phyloP scores from a whole-genome alignment of 371 early-diverging fungal genomes.

The Mortierella sp. region DNA sequence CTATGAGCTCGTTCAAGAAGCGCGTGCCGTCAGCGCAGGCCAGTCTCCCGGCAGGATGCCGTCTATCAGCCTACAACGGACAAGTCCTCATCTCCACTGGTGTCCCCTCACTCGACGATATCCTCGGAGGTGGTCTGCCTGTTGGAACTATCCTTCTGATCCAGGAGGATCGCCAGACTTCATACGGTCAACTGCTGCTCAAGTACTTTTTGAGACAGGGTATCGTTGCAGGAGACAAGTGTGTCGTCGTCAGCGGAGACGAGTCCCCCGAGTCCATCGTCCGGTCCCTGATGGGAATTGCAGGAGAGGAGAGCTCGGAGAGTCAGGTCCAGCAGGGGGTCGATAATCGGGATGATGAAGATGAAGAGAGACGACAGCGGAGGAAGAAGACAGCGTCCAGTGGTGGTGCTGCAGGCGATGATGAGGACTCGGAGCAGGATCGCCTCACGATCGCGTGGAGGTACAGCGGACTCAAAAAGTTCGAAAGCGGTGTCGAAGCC shows the following conservation, averaged over 20 bases:
- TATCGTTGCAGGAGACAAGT: slow-evolving; percentile 80
- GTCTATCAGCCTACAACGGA: slow-evolving; percentile 84
- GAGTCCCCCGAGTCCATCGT: slow-evolving; percentile 70
- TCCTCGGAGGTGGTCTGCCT: slow-evolving; percentile 89
- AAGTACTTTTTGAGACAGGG: slow-evolving; percentile 92
- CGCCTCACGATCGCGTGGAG: slow-evolving; percentile 94
- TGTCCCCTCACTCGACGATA: slow-evolving; percentile 90
- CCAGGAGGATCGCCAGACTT: slow-evolving; percentile 86
- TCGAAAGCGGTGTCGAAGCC: slow-evolving; percentile 62
- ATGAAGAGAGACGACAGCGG: slow-evolving; percentile 21
- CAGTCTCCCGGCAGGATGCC: slow-evolving; percentile 81
- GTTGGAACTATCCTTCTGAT: slow-evolving; percentile 86
- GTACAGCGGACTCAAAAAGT: slow-evolving; percentile 84
- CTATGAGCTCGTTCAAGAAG: slow-evolving; percentile 79
- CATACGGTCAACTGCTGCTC: slow-evolving; percentile 84
- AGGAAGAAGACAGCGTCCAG: slow-evolving; percentile 20
- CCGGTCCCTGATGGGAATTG: slow-evolving; percentile 72
- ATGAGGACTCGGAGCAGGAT: slow-evolving; percentile 65
- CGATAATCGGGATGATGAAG: slow-evolving; percentile 62
- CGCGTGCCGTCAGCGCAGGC: slow-evolving; percentile 74
- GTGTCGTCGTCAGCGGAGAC: slow-evolving; percentile 78
- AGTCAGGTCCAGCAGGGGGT: slow-evolving; percentile 55
- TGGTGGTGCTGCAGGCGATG: slow-evolving; percentile 27
- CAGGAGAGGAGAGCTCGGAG: slow-evolving; percentile 59
- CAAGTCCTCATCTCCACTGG: slow-evolving; percentile 88